A percentile compares a stretch with the other conserved stretches of the same genome.
Conservation (phyloP, 2,329 filamentous ascomycete genomes). For the Aphanocladium album region DNA sequence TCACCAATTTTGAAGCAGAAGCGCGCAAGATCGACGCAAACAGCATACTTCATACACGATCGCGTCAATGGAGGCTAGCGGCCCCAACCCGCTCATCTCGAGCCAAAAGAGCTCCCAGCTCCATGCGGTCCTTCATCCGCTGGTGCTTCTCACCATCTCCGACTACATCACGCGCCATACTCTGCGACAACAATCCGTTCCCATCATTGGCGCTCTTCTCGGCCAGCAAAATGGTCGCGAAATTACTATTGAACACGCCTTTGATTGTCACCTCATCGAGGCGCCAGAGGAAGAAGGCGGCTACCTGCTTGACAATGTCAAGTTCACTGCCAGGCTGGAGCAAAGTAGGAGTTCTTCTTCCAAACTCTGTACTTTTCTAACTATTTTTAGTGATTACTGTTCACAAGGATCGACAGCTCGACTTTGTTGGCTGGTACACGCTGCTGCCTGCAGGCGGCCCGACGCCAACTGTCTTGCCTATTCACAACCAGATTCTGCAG, state of each 20-base stretch:
- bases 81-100: constrained; percentile 56
- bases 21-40: too few relatives aligned
- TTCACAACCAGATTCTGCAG: constrained; percentile 73
- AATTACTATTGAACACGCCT: constrained; percentile 88
- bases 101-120: constrained; percentile 66
- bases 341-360: constrained; percentile 60
- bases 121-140: constrained; percentile 80
- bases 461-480: constrained; percentile 59
- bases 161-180: constrained; percentile 93
- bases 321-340: constrained; percentile 74
- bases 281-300: constrained; percentile 46
- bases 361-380: background rate
- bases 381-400: constrained; percentile 69
- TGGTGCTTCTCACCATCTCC: constrained; percentile 92
- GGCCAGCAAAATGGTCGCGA: constrained; percentile 88
- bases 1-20: background rate
- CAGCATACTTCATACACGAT: background rate
- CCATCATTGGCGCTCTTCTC: constrained; percentile 80
- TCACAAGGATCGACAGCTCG: constrained; percentile 75
- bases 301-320: constrained; percentile 59
- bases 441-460: constrained; percentile 70
- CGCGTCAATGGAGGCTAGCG: constrained; percentile 41
- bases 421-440: constrained; percentile 91
- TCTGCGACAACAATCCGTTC: constrained; percentile 67
- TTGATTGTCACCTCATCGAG: constrained; percentile 64